phyloP scores from a whole-genome alignment of 805 yeast genomes.

The Monosporozyma aquatica region DNA sequence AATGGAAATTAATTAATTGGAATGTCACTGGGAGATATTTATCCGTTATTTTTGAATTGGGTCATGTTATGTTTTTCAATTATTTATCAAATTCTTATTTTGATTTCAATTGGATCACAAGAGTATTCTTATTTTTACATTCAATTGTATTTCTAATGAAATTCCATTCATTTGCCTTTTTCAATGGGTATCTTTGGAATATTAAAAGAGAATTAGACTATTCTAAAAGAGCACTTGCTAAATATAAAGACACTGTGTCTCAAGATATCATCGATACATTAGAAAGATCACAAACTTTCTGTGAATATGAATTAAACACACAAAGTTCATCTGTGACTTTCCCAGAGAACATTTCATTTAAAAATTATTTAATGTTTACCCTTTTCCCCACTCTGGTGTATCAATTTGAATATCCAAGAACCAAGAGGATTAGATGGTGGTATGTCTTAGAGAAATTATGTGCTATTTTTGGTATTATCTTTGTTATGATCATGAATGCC shows the following conservation, averaged over 20 bases:
- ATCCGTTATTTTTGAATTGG: constrained; percentile 48
- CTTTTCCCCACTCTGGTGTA: constrained; percentile 88
- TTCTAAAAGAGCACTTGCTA: constrained; percentile 38
- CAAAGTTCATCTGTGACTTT: constrained; percentile 43
- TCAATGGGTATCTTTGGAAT: constrained; percentile 81
- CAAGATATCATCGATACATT: constrained; percentile 29
- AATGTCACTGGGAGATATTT: constrained; percentile 49
- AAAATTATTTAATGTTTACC: constrained; percentile 65
- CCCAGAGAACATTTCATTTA: constrained; percentile 61
- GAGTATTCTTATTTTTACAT: constrained; percentile 76
- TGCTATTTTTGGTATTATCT: constrained; percentile 82
- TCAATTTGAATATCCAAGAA: constrained; percentile 75
- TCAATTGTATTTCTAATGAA: constrained; percentile 86
- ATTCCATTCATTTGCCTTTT: constrained; percentile 87
- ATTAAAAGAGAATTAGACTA: constrained; percentile 45
- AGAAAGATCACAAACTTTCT: constrained; percentile 50
- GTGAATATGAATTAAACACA: constrained; percentile 58
- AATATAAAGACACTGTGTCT: constrained; percentile 25
- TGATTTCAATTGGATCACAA: constrained; percentile 78
- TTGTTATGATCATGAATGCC: constrained; percentile 71
- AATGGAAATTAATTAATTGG: constrained; percentile 47
- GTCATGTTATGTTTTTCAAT: constrained; percentile 42
- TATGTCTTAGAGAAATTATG: constrained; percentile 60
- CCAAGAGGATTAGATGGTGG: constrained; percentile 53
- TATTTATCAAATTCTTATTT: constrained; percentile 41